Conservation (phyloP, 306 rosid species). For the Acacia acuminata region DNA sequence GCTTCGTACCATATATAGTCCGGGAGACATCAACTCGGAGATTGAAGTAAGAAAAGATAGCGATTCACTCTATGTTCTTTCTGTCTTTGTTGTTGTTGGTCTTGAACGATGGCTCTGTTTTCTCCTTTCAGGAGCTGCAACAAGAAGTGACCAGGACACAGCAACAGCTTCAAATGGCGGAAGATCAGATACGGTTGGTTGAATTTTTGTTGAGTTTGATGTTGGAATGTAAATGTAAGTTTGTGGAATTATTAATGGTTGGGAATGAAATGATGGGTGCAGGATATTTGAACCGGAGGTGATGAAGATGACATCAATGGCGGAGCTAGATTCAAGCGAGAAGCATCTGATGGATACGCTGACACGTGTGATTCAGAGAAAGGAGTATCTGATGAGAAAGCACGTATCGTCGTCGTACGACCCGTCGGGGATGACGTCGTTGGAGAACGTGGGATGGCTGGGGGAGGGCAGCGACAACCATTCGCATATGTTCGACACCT, state of each 20-base stretch:
- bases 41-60: slow-evolving; percentile 41
- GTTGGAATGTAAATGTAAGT: neutral
- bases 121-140: slow-evolving; percentile 61
- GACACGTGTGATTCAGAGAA: slow-evolving; percentile 71
- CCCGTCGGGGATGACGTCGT: slow-evolving; percentile 44
- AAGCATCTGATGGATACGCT: slow-evolving; percentile 61
- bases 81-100: neutral
- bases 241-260: slow-evolving; percentile 1
- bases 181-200: slow-evolving; percentile 76
- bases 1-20: slow-evolving; percentile 30
- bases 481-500: slow-evolving; percentile 50
- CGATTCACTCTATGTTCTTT: neutral
- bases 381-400: slow-evolving; percentile 21
- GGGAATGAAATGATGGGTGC: neutral
- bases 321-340: slow-evolving; percentile 67
- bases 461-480: slow-evolving; percentile 52
- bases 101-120: neutral
- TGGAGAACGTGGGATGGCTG: slow-evolving; percentile 64
- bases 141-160: slow-evolving; percentile 65
- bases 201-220: neutral
- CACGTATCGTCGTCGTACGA: slow-evolving; percentile 1
- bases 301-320: slow-evolving; percentile 59
- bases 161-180: slow-evolving; percentile 78
- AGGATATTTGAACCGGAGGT: slow-evolving; percentile 80
- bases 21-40: slow-evolving; percentile 55